These are phyloP conservation scores for Penicillium canariense DNA, from an alignment of 495 filamentous ascomycete species.

Conservation along the genomic window DNA sequence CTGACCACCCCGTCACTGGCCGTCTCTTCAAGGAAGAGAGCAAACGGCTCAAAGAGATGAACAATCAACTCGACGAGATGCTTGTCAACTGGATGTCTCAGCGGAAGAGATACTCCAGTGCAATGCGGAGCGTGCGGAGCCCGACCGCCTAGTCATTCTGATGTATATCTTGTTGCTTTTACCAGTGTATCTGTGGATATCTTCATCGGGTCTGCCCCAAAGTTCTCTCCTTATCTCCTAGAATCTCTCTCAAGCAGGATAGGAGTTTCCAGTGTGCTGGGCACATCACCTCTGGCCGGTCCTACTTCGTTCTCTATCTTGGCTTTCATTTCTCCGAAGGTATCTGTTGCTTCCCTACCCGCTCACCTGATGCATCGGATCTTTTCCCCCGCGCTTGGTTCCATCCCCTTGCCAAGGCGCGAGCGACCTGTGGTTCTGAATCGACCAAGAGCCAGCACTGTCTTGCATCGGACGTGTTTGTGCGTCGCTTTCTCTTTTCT, in stretches of 20 bases:
- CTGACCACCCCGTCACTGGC: constrained; percentile 80
- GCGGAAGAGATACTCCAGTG: constrained; percentile 36
- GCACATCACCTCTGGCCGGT: constrained; percentile 21
- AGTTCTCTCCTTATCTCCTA: not conserved
- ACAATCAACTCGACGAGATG: constrained; percentile 79
- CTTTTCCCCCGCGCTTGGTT: constrained; percentile 1
- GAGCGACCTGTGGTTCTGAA: constrained; percentile 10
- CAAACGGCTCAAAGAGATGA: constrained; percentile 75
- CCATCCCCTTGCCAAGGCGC: constrained; percentile 4
- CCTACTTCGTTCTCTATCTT: constrained; percentile 13
- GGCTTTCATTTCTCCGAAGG: not conserved
- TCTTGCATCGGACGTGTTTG: constrained; percentile 14
- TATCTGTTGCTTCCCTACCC: constrained; percentile 6
- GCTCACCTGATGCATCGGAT: constrained; percentile 6
- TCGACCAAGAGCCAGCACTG: constrained; percentile 14
- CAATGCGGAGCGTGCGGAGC: constrained; percentile 15
- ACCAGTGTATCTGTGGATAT: constrained; percentile 15
- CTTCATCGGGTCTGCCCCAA: constrained; percentile 8
- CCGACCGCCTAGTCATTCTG: constrained; percentile 14
- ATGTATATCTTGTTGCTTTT: constrained; percentile 9
- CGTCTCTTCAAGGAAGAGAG: constrained; percentile 83
- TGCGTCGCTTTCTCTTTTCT: constrained; percentile 8
- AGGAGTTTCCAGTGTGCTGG: constrained; percentile 22
- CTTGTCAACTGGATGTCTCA: constrained; percentile 77
- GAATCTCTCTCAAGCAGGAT: not conserved